Conservation (phyloP, 2,329 filamentous ascomycete genomes). For the Colletotrichum tropicale region DNA sequence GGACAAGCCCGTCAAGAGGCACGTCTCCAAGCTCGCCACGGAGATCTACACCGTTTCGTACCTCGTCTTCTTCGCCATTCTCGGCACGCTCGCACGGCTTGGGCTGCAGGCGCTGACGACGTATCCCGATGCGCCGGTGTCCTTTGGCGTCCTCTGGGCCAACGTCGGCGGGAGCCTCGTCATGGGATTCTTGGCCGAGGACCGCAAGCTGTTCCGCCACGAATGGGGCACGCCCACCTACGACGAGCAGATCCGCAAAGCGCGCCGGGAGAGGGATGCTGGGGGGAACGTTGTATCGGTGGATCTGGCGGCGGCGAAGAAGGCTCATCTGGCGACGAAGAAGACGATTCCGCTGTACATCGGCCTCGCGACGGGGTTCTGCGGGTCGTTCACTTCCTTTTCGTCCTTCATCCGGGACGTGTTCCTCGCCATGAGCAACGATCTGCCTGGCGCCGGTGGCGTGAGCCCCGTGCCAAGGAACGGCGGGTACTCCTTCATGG, state of each 20-base stretch:
- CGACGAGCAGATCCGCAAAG: constrained; percentile 36
- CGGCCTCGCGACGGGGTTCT: constrained; percentile 85
- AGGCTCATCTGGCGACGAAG: constrained; percentile 69
- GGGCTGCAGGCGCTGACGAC: constrained; percentile 80
- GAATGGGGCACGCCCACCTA: constrained; percentile 62
- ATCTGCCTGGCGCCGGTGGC: constrained; percentile 48
- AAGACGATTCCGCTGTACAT: constrained; percentile 91
- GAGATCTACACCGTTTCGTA: constrained; percentile 78
- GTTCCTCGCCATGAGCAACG: constrained; percentile 81
- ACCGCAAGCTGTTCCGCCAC: constrained; percentile 74
- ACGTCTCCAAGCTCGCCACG: constrained; percentile 56
- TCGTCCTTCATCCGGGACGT: constrained; percentile 82
- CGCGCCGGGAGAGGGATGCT: constrained; percentile 41
- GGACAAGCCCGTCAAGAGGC: neutral
- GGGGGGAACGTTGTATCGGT: constrained; percentile 38
- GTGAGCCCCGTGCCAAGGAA: constrained; percentile 55
- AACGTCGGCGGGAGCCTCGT: constrained; percentile 83
- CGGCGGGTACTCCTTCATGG: constrained; percentile 83
- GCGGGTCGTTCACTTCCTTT: constrained; percentile 89
- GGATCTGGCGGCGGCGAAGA: constrained; percentile 51
- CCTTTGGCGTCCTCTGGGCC: constrained; percentile 81
- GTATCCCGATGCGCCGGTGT: constrained; percentile 78
- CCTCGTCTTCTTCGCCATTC: constrained; percentile 82
- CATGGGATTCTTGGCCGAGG: constrained; percentile 86
- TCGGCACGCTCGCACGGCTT: constrained; percentile 83